Percentiles rank a stretch among this genome's conserved stretches.
Evolutionary conservation across 805 yeast species (phyloP).

Genomic region (Candida yuanshanica): DNA sequence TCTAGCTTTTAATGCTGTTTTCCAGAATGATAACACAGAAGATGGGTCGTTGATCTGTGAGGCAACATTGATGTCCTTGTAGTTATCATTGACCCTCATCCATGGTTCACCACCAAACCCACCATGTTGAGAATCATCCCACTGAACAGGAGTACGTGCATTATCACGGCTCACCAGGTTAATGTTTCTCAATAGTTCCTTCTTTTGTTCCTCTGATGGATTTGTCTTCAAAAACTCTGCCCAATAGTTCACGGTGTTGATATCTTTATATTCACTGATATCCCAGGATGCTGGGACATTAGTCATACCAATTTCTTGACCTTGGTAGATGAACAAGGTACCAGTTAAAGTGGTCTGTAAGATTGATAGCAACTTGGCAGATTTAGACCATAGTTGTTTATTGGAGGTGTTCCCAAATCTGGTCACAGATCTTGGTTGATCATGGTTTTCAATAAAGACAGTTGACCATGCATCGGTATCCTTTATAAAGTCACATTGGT

Average conservation of each 20-base stretch:
- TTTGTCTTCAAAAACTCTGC: constrained; percentile 25
- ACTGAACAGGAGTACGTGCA: constrained; percentile 53
- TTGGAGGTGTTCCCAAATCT: constrained; percentile 43
- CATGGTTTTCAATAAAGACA: constrained; percentile 52
- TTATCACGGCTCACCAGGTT: constrained; percentile 43
- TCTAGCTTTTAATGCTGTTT: constrained; percentile 36
- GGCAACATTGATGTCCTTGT: constrained; percentile 42
- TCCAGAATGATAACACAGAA: constrained; percentile 43
- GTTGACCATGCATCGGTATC: constrained; percentile 55
- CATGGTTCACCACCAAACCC: constrained; percentile 46
- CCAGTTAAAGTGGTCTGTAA: constrained; percentile 45
- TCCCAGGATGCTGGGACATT: constrained; percentile 40
- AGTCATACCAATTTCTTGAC: constrained; percentile 55
- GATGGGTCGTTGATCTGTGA: constrained; percentile 39
- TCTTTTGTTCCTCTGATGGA: constrained; percentile 23
- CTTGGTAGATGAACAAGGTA: constrained; percentile 52
- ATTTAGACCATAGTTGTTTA: constrained; percentile 26
- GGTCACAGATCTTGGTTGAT: constrained; percentile 48
- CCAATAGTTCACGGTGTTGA: constrained; percentile 40
- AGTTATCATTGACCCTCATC: constrained; percentile 47
- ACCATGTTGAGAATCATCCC: constrained; percentile 42
- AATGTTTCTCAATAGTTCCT: constrained; percentile 29
- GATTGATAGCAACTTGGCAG: constrained; percentile 45
- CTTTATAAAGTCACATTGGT: constrained; percentile 34
- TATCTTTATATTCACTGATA: constrained; percentile 45